These are phyloP conservation scores for Oryza australiensis DNA, from an alignment of 176 grass and related monocot genomes.

Conservation along the genomic window DNA sequence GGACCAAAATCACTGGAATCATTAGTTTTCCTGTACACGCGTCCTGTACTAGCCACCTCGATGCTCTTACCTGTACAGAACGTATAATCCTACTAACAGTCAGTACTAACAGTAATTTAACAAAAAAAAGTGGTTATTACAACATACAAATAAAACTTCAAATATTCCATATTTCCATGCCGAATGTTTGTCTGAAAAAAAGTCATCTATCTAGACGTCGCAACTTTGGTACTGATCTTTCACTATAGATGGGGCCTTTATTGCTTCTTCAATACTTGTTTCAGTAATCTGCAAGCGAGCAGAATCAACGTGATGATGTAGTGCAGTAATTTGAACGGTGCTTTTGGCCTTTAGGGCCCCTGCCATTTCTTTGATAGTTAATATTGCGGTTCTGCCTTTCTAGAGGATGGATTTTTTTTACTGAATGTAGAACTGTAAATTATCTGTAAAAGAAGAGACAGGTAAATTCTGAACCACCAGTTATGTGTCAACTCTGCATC, in stretches of 20 bases:
- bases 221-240: background rate
- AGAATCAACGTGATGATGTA: conserved; percentile 20
- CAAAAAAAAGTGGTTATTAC: background rate
- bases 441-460: background rate
- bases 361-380: conserved; percentile 7
- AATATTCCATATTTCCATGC: conserved; percentile 19
- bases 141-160: conserved; percentile 6
- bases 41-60: background rate
- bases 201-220: background rate
- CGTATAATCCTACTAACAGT: background rate
- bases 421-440: background rate
- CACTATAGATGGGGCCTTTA: background rate
- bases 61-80: background rate
- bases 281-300: conserved; percentile 25
- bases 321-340: background rate
- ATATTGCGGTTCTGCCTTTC: conserved; percentile 10
- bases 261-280: background rate
- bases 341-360: background rate
- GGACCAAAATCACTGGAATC: conserved; percentile 14
- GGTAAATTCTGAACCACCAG: conserved; percentile 29
- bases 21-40: background rate
- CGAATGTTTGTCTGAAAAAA: conserved; percentile 14
- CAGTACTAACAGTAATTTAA: background rate
- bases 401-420: background rate
- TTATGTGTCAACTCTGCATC: conserved; percentile 47